Evolutionary conservation across 441 rosid genomes (phyloP).

Genomic region (Gossypium schwendimanii): DNA sequence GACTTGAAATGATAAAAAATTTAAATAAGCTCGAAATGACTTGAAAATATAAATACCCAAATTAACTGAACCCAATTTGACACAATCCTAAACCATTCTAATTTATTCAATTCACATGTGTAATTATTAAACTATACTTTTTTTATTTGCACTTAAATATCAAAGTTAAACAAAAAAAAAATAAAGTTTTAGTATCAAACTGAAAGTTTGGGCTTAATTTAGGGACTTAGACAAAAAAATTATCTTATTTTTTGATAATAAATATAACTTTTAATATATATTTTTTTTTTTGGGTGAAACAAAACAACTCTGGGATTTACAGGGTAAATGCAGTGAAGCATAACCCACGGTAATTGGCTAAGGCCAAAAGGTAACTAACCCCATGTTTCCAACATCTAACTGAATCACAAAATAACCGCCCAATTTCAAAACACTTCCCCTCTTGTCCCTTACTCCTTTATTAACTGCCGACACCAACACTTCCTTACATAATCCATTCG

Average conservation of each 20-base stretch:
- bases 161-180: too few relatives aligned
- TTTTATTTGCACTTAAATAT: too few relatives aligned
- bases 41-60: too few relatives aligned
- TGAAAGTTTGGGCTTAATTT: too few relatives aligned
- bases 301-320: not conserved
- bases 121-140: too few relatives aligned
- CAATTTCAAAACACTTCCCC: slow-evolving; percentile 12
- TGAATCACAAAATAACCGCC: slow-evolving; percentile 24
- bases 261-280: not conserved
- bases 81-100: too few relatives aligned
- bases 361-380: slow-evolving; percentile 16
- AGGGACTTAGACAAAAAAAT: too few relatives aligned
- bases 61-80: too few relatives aligned
- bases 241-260: not conserved
- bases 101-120: too few relatives aligned
- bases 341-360: not conserved
- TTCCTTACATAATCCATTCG: slow-evolving; percentile 25
- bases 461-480: slow-evolving; percentile 24
- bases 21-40: too few relatives aligned
- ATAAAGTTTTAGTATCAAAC: too few relatives aligned
- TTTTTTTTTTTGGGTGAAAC: not conserved
- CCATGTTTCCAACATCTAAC: slow-evolving; percentile 19
- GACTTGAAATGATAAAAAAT: too few relatives aligned
- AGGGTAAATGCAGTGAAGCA: slow-evolving; percentile 2
- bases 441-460: slow-evolving; percentile 4